These are phyloP conservation scores for Cryoendolithus antarcticus DNA, from an alignment of 2,329 filamentous ascomycete genomes.

Conservation along the genomic window DNA sequence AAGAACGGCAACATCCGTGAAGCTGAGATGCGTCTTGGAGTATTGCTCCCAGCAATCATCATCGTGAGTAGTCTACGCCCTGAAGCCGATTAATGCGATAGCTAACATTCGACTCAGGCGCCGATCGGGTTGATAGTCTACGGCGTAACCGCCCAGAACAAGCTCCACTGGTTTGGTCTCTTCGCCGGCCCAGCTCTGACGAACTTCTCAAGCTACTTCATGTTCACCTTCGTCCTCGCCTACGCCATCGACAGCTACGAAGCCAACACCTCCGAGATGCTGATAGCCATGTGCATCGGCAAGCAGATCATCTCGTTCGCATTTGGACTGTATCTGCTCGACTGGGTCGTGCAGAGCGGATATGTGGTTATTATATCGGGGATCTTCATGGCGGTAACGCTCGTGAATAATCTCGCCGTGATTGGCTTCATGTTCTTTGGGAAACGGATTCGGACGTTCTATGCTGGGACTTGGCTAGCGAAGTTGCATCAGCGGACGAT, in stretches of 20 bases:
- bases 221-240: constrained; percentile 41
- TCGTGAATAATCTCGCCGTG: constrained; percentile 23
- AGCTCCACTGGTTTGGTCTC: constrained; percentile 27
- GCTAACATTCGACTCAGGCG: constrained; percentile 1
- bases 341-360: constrained; percentile 23
- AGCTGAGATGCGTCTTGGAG: constrained; percentile 21
- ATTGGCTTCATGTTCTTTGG: constrained; percentile 24
- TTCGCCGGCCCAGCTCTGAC: constrained; percentile 26
- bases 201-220: constrained; percentile 24
- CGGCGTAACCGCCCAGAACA: constrained; percentile 21
- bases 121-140: constrained; percentile 25
- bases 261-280: constrained; percentile 49
- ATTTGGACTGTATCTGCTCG: constrained; percentile 22
- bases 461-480: constrained; percentile 21
- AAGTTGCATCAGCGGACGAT: constrained; percentile 18
- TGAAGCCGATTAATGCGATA: too few relatives aligned
- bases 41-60: constrained; percentile 24
- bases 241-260: constrained; percentile 50
- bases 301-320: constrained; percentile 26
- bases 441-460: constrained; percentile 22
- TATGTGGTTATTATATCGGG: constrained; percentile 25
- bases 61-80: constrained; percentile 10
- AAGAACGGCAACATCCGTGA: constrained; percentile 18
- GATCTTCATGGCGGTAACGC: constrained; percentile 22
- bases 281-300: constrained; percentile 32